Evolutionary conservation across 495 filamentous ascomycete species (phyloP).

Genomic region (Tuber calosporum): DNA sequence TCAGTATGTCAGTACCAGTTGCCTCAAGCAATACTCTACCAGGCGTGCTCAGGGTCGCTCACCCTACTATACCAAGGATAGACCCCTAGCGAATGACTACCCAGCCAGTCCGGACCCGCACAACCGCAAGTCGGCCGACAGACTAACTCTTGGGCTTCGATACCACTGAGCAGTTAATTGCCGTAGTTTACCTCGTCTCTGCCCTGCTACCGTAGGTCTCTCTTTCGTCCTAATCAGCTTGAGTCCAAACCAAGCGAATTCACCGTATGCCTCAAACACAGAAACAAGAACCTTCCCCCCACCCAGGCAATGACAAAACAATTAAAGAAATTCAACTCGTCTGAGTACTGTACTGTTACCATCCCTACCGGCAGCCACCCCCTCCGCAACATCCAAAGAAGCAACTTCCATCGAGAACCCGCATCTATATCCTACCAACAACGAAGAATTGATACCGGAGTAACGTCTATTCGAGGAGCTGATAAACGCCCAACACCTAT

Average conservation of each 20-base stretch:
- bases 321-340: not conserved
- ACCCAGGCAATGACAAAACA: not conserved
- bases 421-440: not conserved
- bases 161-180: too few relatives aligned
- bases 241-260: not conserved
- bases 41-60: too few relatives aligned
- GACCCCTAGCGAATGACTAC: too few relatives aligned
- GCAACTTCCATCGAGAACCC: not conserved
- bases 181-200: too few relatives aligned
- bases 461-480: not conserved
- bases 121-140: too few relatives aligned
- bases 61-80: too few relatives aligned
- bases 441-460: not conserved
- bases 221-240: not conserved
- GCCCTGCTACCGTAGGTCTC: too few relatives aligned
- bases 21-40: too few relatives aligned
- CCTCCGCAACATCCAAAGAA: not conserved
- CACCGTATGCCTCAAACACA: not conserved
- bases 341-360: not conserved
- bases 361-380: not conserved
- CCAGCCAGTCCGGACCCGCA: too few relatives aligned
- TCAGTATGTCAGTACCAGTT: too few relatives aligned
- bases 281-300: not conserved
- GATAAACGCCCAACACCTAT: not conserved
- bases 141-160: too few relatives aligned